Evolutionary conservation across 306 rosid species (phyloP), one percentile per base, ranked within the genome.

Genomic region (Prunus kanzakura): DNA sequence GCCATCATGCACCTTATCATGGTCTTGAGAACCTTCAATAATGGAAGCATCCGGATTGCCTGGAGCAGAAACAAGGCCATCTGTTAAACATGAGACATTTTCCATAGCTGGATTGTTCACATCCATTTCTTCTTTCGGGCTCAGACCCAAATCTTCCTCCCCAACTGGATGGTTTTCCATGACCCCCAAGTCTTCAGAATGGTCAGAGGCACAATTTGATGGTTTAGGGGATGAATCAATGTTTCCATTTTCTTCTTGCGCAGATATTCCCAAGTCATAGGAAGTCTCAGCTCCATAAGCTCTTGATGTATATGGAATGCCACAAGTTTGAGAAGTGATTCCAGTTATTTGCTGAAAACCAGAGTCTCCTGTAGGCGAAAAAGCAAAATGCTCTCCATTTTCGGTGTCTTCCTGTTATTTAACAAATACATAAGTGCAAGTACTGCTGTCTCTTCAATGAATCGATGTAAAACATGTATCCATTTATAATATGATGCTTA

Each of bases 341-440:
- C 80, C 89, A 38, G 85, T 84, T 61, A 84, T 82, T 77, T 86
- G 90, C 76, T 80, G 92, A 80, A 83, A 82, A 69, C 85, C 89
- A 58, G 81, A 14, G 18, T 89, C 89, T 73, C 71, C 83, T 25
- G 88, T 11, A 55, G 90, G 58, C 78, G 88, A 65, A 81, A 79
- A 90, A 84, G 84, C 74, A 70, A 77, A 85, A 32, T 78, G 93
- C 67, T 88, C 98, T 67, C 88, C 88, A 30, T 84, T 82, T 76
- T 86, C 93, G n/a, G 83, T 67, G 15, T 76, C 89, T 73, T 89
- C 98, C 98, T 93, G 77, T 71, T 38, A 76, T 66, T 25, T 70
- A 49, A 38, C 41, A 84, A 29, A 80, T 76, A 47, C 70, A 76
- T 38, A 69, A 32, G 69, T 22, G 71, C 86, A 25, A 87, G 69